Evolutionary conservation across 2,329 filamentous ascomycete genomes (phyloP), one percentile per base, ranked within the genome.

Genomic region (Fusarium sp.): DNA sequence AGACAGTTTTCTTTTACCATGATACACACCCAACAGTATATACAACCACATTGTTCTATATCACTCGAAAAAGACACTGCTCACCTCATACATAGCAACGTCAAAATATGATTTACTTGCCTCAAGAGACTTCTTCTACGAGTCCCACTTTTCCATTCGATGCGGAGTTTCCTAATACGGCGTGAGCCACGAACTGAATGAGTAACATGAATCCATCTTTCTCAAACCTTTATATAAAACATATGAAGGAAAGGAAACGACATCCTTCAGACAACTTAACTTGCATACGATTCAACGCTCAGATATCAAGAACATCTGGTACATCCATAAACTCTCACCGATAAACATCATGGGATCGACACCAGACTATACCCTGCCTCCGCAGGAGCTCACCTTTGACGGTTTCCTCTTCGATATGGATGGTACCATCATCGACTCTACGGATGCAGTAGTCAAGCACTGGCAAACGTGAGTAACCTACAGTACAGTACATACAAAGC

Each of bases 361-460:
- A 59, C 77, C 77, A 29, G 75, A 78, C 52, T 86, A 81, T 69
- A 79, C 77, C 44, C 80, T 83, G 30, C 81, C 84, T 22, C 79
- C 85, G 11, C 80, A 83, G 65, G 79, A 79, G 54, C 81, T 83
- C 47, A 78, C 83, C 47, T 88, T 89, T 73, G 81, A 85, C 48
- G 87, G 86, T 18, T 85, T 89, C 67, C 83, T 92, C 8, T 91
- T 93, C 75, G 91, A 94, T 77, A 92, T 93, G 90, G 91, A 94
- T 77, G 92, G 92, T 41, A 94, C 92, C 20, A 92, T 95, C 70
- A 94, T 95, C 75, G 92, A 95, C 78, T 94, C 91, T 18, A 95
- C 92, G 3, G 83, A 86, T 22, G 93, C 93, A 11, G 90, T 96
- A 42, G 85, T 89, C 55, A 93, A 93, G 81, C 90, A 94, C 78